Percentiles rank a stretch among this genome's conserved stretches.
phyloP scores from a whole-genome alignment of 345 rosid genomes.

The Sisymbrium irio region DNA sequence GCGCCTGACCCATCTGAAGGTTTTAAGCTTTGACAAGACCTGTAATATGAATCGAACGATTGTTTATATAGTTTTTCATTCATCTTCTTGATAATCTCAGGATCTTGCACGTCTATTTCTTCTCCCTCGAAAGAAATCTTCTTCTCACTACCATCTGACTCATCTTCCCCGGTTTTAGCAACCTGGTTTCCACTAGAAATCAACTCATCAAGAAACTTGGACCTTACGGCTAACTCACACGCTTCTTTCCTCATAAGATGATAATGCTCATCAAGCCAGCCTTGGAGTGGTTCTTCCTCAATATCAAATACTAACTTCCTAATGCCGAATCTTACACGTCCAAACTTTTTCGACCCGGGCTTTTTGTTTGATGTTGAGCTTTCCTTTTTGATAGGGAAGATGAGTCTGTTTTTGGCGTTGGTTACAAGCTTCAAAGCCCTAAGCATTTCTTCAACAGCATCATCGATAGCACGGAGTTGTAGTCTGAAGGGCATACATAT shows the following conservation, averaged over 20 bases:
- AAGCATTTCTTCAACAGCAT: conserved; percentile 90
- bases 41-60: conserved; percentile 74
- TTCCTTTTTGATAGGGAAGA: conserved; percentile 60
- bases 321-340: conserved; percentile 65
- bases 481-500: conserved; percentile 82
- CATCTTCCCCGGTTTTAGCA: conserved; percentile 47
- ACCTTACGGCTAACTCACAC: conserved; percentile 75
- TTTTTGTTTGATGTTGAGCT: conserved; percentile 67
- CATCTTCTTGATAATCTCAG: conserved; percentile 46
- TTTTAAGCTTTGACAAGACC: conserved; percentile 72
- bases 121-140: conserved; percentile 50
- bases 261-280: conserved; percentile 97
- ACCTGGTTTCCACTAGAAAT: conserved; percentile 41
- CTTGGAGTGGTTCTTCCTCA: conserved; percentile 96
- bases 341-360: conserved; percentile 55
- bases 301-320: conserved; percentile 78
- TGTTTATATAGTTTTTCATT: conserved; percentile 57
- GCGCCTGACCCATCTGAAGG: conserved; percentile 85
- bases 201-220: conserved; percentile 71
- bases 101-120: conserved; percentile 61
- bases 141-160: conserved; percentile 29
- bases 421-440: conserved; percentile 77
- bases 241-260: conserved; percentile 80
- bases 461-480: conserved; percentile 94
- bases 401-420: conserved; percentile 61